These are phyloP conservation scores for Coemansia interrupta DNA, from an alignment of 192 early-diverging fungal genomes.

Conservation along the genomic window DNA sequence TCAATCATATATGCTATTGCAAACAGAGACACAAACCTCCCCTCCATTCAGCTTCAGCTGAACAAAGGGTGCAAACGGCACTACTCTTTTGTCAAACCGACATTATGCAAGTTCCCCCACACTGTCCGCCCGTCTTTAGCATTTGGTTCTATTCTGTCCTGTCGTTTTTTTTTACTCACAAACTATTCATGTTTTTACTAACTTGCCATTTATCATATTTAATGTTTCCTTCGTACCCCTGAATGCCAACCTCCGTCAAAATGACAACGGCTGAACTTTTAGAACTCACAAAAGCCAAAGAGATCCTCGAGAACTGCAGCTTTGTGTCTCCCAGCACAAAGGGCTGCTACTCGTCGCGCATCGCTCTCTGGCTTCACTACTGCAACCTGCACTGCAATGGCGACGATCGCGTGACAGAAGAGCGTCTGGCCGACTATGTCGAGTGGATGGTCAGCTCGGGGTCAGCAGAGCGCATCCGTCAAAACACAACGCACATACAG, in stretches of 20 bases:
- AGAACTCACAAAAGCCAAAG: constrained; percentile 45
- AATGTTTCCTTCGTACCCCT: not conserved
- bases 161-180: not conserved
- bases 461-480: constrained; percentile 48
- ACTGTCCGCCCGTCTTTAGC: not conserved
- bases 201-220: not conserved
- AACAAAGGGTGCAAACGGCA: too few relatives aligned
- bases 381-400: constrained; percentile 28
- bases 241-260: too few relatives aligned
- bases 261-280: constrained; percentile 1
- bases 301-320: constrained; percentile 38
- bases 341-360: constrained; percentile 51
- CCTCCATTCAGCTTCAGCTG: too few relatives aligned
- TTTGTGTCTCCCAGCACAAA: constrained; percentile 46
- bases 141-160: not conserved
- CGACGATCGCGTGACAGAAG: constrained; percentile 29
- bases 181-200: not conserved
- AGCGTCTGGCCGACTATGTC: constrained; percentile 40
- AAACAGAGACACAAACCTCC: too few relatives aligned
- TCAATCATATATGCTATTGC: too few relatives aligned
- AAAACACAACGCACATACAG: constrained; percentile 42
- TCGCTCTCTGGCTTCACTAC: constrained; percentile 51
- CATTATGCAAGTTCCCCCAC: too few relatives aligned
- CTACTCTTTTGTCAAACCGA: too few relatives aligned
- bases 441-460: constrained; percentile 53